Percentiles rank a stretch among this genome's conserved stretches.
phyloP scores from a whole-genome alignment of 2,329 filamentous ascomycete species.

The Torrubiella hemipterigena region DNA sequence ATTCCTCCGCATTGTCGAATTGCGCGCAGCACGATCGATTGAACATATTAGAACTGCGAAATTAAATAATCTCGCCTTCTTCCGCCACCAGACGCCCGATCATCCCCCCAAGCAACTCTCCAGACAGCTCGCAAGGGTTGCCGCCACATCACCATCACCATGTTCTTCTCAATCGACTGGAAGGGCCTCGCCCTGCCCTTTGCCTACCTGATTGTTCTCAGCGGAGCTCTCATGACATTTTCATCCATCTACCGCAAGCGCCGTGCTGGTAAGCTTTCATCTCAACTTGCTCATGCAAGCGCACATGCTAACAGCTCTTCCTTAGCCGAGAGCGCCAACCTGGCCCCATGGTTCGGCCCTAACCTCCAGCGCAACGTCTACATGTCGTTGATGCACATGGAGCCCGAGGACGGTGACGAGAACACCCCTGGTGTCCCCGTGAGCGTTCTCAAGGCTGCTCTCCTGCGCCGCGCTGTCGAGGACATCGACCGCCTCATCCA shows the following conservation, averaged over 20 bases:
- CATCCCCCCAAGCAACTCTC: not conserved
- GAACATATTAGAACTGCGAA: no score
- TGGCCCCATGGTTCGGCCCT: slow-evolving; percentile 88
- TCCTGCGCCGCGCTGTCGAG: slow-evolving; percentile 79
- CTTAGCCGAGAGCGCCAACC: slow-evolving; percentile 63
- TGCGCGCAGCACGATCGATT: no score
- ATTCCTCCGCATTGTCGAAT: no score
- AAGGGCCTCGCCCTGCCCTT: slow-evolving; percentile 75
- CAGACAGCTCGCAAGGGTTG: not conserved
- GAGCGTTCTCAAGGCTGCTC: slow-evolving; percentile 73
- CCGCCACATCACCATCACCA: slow-evolving; percentile 16
- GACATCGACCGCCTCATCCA: slow-evolving; percentile 88
- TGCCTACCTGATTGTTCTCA: slow-evolving; percentile 77
- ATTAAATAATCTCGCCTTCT: no score
- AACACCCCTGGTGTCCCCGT: slow-evolving; percentile 66
- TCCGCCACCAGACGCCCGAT: no score
- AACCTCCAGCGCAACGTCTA: slow-evolving; percentile 93
- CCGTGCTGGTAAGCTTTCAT: slow-evolving; percentile 56
- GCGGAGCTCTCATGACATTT: slow-evolving; percentile 83
- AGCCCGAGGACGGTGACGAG: slow-evolving; percentile 47
- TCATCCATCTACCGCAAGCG: slow-evolving; percentile 86
- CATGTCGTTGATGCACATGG: slow-evolving; percentile 77
- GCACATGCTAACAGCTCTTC: no score
- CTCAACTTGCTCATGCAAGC: slow-evolving; percentile 10
- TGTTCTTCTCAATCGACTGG: slow-evolving; percentile 58